Conservation (phyloP, 2,329 filamentous ascomycete species). For the Xylariaceae sp. region DNA sequence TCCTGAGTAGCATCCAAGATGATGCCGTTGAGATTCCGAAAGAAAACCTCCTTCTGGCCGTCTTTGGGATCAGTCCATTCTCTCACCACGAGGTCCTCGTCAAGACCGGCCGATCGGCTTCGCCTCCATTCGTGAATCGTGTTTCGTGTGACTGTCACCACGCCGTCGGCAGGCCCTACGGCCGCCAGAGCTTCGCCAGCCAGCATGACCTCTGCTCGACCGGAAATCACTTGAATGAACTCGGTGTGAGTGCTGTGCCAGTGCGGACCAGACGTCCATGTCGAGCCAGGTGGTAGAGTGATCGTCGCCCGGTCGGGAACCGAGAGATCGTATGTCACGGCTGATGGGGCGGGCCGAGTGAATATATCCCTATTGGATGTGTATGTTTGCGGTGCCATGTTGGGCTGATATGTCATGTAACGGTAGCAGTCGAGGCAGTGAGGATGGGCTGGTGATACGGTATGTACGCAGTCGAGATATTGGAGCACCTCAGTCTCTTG, state of each 20-base stretch:
- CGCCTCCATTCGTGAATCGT: conserved; percentile 46
- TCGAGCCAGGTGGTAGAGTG: conserved; percentile 38
- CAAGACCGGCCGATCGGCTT: conserved; percentile 30
- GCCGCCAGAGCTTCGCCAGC: conserved; percentile 32
- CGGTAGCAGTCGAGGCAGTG: no score
- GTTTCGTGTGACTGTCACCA: conserved; percentile 34
- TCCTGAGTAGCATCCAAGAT: conserved; percentile 26
- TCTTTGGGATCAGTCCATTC: conserved; percentile 46
- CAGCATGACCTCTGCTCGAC: conserved; percentile 16
- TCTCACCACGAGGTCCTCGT: conserved; percentile 32
- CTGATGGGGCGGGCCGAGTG: conserved; percentile 51
- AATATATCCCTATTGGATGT: conserved; percentile 12
- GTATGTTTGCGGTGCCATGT: conserved; percentile 3
- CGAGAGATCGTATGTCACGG: conserved; percentile 54
- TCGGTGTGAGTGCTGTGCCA: conserved; percentile 47
- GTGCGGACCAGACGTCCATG: conserved; percentile 47
- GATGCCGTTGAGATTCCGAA: conserved; percentile 46
- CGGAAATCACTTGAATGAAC: conserved; percentile 37
- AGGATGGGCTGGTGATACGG: no score
- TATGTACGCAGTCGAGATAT: no score
- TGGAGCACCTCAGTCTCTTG: no score
- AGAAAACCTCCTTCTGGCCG: conserved; percentile 44
- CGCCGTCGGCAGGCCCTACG: conserved; percentile 20
- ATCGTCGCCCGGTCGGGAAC: conserved; percentile 36
- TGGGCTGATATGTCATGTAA: no score